These are phyloP conservation scores for Macaranga tanarius DNA, from an alignment of 441 rosid species.

Conservation along the genomic window DNA sequence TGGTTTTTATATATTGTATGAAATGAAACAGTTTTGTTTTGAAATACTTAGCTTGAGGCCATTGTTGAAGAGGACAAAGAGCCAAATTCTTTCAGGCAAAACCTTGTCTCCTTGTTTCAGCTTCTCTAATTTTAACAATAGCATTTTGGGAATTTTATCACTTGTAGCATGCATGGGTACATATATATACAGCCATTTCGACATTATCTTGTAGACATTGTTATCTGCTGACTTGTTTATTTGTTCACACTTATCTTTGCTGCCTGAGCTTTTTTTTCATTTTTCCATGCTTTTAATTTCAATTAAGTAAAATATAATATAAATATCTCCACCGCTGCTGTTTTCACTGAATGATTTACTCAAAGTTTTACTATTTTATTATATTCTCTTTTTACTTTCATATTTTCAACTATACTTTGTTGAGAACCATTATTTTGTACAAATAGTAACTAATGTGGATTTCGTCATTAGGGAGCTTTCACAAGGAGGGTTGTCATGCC, in stretches of 20 bases:
- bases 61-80: too few relatives aligned
- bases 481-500: slow-evolving; percentile 66
- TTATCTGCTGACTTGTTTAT: background rate
- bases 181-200: too few relatives aligned
- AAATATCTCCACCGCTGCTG: too few relatives aligned
- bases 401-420: background rate
- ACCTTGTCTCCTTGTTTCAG: too few relatives aligned
- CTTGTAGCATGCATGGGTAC: too few relatives aligned
- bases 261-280: too few relatives aligned
- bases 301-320: background rate
- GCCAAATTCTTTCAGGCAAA: too few relatives aligned
- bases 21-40: background rate
- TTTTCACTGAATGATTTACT: background rate
- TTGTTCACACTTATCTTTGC: background rate
- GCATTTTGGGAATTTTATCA: too few relatives aligned
- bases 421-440: background rate
- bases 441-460: slow-evolving; percentile 25
- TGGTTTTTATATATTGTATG: background rate
- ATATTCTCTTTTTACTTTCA: background rate
- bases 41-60: background rate
- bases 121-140: too few relatives aligned
- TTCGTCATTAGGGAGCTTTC: slow-evolving; percentile 59
- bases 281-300: background rate
- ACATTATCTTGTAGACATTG: background rate
- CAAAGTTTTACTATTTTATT: background rate